Base-by-base conservation (phyloP, 257 asterid species). In the Scutellaria minor region DNA sequence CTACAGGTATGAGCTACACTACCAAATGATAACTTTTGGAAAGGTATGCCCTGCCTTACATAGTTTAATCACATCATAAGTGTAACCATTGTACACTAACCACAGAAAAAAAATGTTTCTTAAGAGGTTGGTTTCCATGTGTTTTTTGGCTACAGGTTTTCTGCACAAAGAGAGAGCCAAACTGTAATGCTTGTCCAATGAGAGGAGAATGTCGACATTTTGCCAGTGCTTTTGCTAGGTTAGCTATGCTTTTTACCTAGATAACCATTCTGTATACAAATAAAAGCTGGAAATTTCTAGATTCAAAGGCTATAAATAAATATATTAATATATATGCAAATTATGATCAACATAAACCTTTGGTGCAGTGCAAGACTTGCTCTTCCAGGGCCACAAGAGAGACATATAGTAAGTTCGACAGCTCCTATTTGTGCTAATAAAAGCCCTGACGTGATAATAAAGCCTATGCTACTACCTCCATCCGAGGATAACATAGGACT, bases 151-250 rank as follows among this genome's bases (percentile, higher is more conserved):
- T 78, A 70, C 89, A 94, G 98, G 98, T 95, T 72, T 95, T 95
- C 83, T 95, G 99, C 88, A 95, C 99, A 75, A 95, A 95, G 87
- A 85, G 84, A 75, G 89, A 88, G 15, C 99, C 99, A 54, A 95
- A 95, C 72, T 95, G 99, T 82, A 92, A 95, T 64, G 98, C 90
- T 9, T 95, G 99, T 78, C 99, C 99, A 72, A 74, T 95, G 95
- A 84, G 91, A 80, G 91, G 80, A 41, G 98, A 95, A 69, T 95
- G 99, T 83, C 86, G 99, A 78, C 99, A 95, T 80, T 95, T 90
- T 68, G 98, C 99, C 52, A 95, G 98, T 73, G 95, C 99, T 73
- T 92, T 83, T 77, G 98, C 99, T 70, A 95, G 97, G 99, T 95
- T 71, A 79, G 80, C 59, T 70, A 56, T 79, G 77, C 65, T 58